These are phyloP conservation scores for Hyphodiscus sp. DNA, from an alignment of 2,329 filamentous ascomycete genomes.

Conservation along the genomic window DNA sequence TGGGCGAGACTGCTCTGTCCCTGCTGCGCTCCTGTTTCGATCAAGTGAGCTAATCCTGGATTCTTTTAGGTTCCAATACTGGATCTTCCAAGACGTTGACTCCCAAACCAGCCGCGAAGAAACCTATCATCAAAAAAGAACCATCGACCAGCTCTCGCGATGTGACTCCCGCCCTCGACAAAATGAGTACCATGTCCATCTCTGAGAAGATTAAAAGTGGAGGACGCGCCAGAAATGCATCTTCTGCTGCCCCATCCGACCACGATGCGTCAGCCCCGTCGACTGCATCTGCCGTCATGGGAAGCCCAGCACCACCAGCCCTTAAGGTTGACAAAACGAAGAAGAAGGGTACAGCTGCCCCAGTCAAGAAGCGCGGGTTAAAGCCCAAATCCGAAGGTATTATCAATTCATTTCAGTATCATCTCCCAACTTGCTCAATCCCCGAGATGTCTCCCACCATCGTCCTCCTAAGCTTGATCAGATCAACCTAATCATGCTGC, in stretches of 20 bases:
- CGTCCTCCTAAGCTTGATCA: background rate
- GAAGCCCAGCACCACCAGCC: constrained; percentile 13
- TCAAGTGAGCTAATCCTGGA: background rate
- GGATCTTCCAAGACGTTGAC: background rate
- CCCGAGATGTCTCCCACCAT: background rate
- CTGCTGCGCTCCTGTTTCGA: background rate
- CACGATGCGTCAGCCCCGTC: constrained; percentile 22
- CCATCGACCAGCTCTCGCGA: constrained; percentile 19
- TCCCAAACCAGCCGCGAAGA: background rate
- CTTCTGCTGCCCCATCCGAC: constrained; percentile 20
- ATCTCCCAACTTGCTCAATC: background rate
- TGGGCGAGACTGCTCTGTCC: too few species aligned
- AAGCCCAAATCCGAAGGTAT: constrained; percentile 22
- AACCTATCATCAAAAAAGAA: constrained; percentile 16
- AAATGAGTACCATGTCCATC: constrained; percentile 21
- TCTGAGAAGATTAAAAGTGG: constrained; percentile 28
- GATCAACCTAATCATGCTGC: background rate
- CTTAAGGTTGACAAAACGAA: constrained; percentile 22
- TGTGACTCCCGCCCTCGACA: constrained; percentile 12
- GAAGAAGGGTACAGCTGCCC: constrained; percentile 23
- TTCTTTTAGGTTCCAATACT: background rate
- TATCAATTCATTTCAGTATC: background rate
- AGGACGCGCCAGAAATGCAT: constrained; percentile 21
- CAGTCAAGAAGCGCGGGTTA: constrained; percentile 15
- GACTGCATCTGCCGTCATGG: constrained; percentile 12